Conservation (phyloP, 2,329 filamentous ascomycete species). For the Purpureocillium takamizusanense region DNA sequence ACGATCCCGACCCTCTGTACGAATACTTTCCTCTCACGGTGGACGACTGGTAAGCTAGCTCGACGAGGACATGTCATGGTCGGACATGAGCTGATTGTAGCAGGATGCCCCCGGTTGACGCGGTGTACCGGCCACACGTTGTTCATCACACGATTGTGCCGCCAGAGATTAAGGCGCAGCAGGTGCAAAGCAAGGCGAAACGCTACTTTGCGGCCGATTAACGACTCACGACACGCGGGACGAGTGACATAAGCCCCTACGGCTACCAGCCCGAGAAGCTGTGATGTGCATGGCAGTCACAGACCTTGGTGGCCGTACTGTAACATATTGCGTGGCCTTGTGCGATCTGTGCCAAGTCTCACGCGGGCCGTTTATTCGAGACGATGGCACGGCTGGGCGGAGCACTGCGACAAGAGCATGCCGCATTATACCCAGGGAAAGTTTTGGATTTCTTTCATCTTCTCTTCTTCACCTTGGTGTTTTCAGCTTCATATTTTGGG, state of each 20-base stretch:
- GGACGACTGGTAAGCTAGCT: slow-evolving; percentile 63
- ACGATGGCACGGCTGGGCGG: slow-evolving; percentile 2
- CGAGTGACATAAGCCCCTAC: background rate
- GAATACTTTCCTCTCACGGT: slow-evolving; percentile 90
- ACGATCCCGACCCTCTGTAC: slow-evolving; percentile 77
- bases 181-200: slow-evolving; percentile 57
- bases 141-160: slow-evolving; percentile 78
- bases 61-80: background rate
- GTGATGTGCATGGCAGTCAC: background rate
- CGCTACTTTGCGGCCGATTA: slow-evolving; percentile 63
- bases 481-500: background rate
- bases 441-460: background rate
- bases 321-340: slow-evolving; percentile 2
- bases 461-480: background rate
- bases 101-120: slow-evolving; percentile 79
- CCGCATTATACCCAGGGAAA: slow-evolving; percentile 5
- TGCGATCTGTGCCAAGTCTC: background rate
- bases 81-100: background rate
- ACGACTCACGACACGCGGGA: slow-evolving; percentile 7
- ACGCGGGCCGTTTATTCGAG: background rate
- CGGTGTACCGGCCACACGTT: slow-evolving; percentile 83
- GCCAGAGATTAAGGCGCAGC: slow-evolving; percentile 60
- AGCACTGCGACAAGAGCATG: slow-evolving; percentile 3
- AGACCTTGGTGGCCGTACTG: background rate
- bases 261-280: background rate